These are phyloP conservation scores for Nevesoporus exiguus DNA, from an alignment of 768 basidiomycete genomes.

Conservation along the genomic window DNA sequence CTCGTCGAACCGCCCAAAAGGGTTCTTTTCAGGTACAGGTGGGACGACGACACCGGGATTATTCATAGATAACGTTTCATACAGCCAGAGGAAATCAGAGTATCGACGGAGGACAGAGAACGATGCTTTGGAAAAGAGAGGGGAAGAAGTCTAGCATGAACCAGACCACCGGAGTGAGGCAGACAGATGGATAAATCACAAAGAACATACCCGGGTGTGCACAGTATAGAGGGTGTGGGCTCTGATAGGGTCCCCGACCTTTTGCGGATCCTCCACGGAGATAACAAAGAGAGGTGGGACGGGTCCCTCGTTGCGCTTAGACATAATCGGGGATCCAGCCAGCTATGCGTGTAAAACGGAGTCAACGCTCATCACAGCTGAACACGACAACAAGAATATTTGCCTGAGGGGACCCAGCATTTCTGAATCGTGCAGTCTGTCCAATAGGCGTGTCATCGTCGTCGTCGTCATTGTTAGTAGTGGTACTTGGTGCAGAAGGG, in stretches of 20 bases:
- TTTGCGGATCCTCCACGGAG: conserved; percentile 94
- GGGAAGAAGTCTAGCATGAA: conserved; percentile 69
- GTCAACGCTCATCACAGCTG: not conserved
- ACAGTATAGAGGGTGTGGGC: conserved; percentile 97
- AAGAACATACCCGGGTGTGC: conserved; percentile 65
- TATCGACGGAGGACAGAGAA: conserved; percentile 97
- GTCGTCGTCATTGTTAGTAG: conserved; percentile 42
- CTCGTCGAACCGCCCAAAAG: conserved; percentile 90
- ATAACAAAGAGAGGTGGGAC: conserved; percentile 76
- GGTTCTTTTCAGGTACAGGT: conserved; percentile 92
- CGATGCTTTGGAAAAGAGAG: conserved; percentile 72
- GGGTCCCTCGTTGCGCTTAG: conserved; percentile 38
- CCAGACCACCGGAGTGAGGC: not conserved
- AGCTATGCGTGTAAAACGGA: conserved; percentile 6
- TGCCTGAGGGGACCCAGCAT: conserved; percentile 27
- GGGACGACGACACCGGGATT: conserved; percentile 98
- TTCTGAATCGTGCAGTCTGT: conserved; percentile 38
- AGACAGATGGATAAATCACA: not conserved
- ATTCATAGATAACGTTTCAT: conserved; percentile 80
- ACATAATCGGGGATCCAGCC: conserved; percentile 12
- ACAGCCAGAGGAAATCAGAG: conserved; percentile 97
- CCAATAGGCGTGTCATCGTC: conserved; percentile 69
- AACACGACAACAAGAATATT: not conserved
- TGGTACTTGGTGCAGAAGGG: conserved; percentile 21
- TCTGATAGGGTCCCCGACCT: conserved; percentile 93